Conservation (phyloP, 192 early-diverging fungal species). For the Coemansia sp. region DNA sequence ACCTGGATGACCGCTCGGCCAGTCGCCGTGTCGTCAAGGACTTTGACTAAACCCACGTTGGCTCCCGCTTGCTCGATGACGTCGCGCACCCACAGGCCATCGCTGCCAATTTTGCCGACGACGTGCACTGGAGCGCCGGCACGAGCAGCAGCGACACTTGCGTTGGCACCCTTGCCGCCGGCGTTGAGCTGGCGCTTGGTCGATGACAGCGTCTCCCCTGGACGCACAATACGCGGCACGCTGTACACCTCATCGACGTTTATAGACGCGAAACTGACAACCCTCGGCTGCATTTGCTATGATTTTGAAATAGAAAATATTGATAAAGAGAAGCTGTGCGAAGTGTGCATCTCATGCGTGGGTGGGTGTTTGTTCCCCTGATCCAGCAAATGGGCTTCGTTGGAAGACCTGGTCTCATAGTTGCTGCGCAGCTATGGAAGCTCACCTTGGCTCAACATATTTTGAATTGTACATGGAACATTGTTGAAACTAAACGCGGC, state of each 20-base stretch:
- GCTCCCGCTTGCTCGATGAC: constrained; percentile 64
- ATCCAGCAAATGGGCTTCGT: background rate
- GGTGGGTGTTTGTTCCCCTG: background rate
- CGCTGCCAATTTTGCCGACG: constrained; percentile 78
- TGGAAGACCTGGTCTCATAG: background rate
- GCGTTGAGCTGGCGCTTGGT: constrained; percentile 30
- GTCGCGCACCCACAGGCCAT: constrained; percentile 75
- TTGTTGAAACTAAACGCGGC: background rate
- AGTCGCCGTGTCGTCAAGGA: constrained; percentile 59
- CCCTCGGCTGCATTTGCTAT: constrained; percentile 21
- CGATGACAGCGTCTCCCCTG: constrained; percentile 44
- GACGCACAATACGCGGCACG: constrained; percentile 36
- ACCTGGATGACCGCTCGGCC: constrained; percentile 89
- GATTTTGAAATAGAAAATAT: background rate
- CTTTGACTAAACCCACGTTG: constrained; percentile 58
- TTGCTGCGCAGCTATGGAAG: too few species aligned
- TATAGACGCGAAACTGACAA: constrained; percentile 47
- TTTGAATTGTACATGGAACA: too few species aligned
- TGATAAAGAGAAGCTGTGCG: background rate
- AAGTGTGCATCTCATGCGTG: too few species aligned
- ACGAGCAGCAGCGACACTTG: constrained; percentile 77
- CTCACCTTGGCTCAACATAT: too few species aligned
- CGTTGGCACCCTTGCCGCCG: constrained; percentile 76
- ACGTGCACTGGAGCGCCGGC: constrained; percentile 67
- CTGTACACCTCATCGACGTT: constrained; percentile 55